Base-by-base conservation (phyloP, 1,284 basidiomycete genomes). In the Sanguinoderma infundibulare region DNA sequence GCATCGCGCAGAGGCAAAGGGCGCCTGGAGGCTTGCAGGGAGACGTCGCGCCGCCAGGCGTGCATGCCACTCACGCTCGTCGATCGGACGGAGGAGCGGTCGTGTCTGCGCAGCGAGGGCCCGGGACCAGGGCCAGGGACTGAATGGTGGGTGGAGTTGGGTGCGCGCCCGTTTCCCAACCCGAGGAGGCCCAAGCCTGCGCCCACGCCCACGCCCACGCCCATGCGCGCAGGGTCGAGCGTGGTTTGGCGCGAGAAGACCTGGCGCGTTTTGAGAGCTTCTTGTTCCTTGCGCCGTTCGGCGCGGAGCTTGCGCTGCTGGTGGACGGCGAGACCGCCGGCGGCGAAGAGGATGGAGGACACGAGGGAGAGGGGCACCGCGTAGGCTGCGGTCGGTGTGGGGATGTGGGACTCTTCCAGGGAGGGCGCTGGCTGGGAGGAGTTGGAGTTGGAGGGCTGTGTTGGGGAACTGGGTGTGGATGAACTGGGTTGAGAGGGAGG, bases 341-440 rank as follows among this genome's bases (percentile, higher is more conserved):
- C 81, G 28, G 75, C 65, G 22, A 83, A 61, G 36, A 81, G 62
- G 61, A 83, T 76, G 22, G 72, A 73, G 32, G 72, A 74, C 22
- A 81, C 74, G 56, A 81, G 73, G 3, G 80, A 77, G 36, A 84
- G 73, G 1, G 82, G 82, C 22, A 83, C 74, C 15, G 78, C 81
- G 55, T 79, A 75, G 1, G 81, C 80, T 0, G 77, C 79, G 28
- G 73, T 69, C 4, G 81, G 77, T 3, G 75, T 70, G 10, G 76
- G 72, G 5, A 66, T 61, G 51, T 67, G 76, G 5, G 72, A 72
- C 9, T 75, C 71, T 14, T 75, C 65, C 39, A 74, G 57, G 28
- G 68, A 64, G 26, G 71, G 54, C 10, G 49, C 32, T 14, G 20
- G n/a, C 35, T 36, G 54, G 12, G 54, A 24, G 12, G 42, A 3